A percentile compares a stretch with the other conserved stretches of the same genome.
Evolutionary conservation across 352 stramenopile genomes (phyloP).

Genomic region (Globisporangium middletonii): DNA sequence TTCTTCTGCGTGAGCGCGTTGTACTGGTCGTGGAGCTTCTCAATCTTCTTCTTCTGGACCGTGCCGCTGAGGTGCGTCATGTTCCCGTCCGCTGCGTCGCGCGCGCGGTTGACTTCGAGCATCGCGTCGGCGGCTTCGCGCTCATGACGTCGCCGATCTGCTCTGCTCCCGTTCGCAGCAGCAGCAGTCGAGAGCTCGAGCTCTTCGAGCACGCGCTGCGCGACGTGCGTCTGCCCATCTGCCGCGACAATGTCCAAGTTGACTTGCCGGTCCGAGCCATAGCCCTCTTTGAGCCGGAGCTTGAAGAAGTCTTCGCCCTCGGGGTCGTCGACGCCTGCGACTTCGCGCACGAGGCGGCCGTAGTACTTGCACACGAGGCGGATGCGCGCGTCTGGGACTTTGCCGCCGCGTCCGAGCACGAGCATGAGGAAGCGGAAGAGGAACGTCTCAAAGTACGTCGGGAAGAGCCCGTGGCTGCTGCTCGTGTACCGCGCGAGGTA

Average conservation of each 20-base stretch:
- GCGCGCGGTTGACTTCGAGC: conserved; percentile 45
- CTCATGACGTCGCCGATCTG: neutral
- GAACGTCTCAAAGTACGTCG: conserved; percentile 85
- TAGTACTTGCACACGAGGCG: conserved; percentile 93
- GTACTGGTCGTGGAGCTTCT: conserved; percentile 77
- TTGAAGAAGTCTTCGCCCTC: conserved; percentile 90
- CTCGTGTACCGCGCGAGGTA: conserved; percentile 88
- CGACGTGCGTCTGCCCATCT: conserved; percentile 49
- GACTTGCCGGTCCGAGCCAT: conserved; percentile 63
- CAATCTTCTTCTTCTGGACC: conserved; percentile 81
- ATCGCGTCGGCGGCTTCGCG: conserved; percentile 18
- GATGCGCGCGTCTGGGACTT: conserved; percentile 90
- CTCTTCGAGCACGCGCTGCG: conserved; percentile 70
- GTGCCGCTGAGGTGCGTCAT: conserved; percentile 66
- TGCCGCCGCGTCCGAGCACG: conserved; percentile 71
- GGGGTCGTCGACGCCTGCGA: conserved; percentile 88
- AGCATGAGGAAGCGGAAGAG: conserved; percentile 88
- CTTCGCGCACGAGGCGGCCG: conserved; percentile 82
- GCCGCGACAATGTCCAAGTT: conserved; percentile 36
- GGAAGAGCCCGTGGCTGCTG: conserved; percentile 46
- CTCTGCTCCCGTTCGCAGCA: conserved; percentile 22
- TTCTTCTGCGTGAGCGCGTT: conserved; percentile 76
- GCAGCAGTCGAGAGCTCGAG: conserved; percentile 35
- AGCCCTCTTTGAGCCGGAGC: conserved; percentile 74
- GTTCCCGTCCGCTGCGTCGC: conserved; percentile 54